These are phyloP conservation scores for Penicillium verrucosum DNA, from an alignment of 2,329 filamentous ascomycete species.

Conservation along the genomic window DNA sequence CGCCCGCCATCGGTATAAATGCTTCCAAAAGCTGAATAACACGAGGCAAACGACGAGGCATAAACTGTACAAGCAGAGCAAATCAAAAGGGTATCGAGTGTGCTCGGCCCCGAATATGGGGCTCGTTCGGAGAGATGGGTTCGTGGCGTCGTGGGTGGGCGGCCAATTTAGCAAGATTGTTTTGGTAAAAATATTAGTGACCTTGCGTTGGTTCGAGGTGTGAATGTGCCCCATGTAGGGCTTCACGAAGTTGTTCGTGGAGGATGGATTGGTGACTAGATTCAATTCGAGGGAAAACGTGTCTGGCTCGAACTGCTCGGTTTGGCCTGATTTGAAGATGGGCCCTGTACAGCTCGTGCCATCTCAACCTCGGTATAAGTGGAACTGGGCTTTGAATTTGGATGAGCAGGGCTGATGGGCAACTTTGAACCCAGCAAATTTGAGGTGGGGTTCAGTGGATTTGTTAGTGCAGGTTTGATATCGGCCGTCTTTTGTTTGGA, in stretches of 20 bases:
- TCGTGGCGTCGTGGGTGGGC: slow-evolving; percentile 12
- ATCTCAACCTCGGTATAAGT: not conserved
- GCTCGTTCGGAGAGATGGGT: slow-evolving; percentile 17
- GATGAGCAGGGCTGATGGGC: slow-evolving; percentile 6
- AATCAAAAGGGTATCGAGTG: slow-evolving; percentile 32
- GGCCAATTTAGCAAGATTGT: slow-evolving; percentile 9
- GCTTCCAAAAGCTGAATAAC: slow-evolving; percentile 18
- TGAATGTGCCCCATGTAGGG: not conserved
- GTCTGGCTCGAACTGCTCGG: not conserved
- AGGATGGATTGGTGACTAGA: not conserved
- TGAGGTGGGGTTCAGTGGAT: not conserved
- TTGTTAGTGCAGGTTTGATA: not conserved
- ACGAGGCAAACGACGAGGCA: slow-evolving; percentile 23
- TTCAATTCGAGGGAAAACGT: not conserved
- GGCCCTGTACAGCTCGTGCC: not conserved
- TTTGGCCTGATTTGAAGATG: not conserved
- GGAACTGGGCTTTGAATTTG: not conserved
- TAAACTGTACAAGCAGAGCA: slow-evolving; percentile 26
- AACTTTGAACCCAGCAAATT: not conserved
- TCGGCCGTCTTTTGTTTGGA: not conserved
- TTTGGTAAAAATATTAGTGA: slow-evolving; percentile 6
- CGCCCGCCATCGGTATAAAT: slow-evolving; percentile 22
- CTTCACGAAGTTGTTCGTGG: not conserved
- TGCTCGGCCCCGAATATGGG: slow-evolving; percentile 18
- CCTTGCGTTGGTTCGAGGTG: not conserved